A percentile compares a stretch with the other conserved stretches of the same genome.
phyloP scores from a whole-genome alignment of 768 basidiomycete species.

The Kwoniella dendrophila region DNA sequence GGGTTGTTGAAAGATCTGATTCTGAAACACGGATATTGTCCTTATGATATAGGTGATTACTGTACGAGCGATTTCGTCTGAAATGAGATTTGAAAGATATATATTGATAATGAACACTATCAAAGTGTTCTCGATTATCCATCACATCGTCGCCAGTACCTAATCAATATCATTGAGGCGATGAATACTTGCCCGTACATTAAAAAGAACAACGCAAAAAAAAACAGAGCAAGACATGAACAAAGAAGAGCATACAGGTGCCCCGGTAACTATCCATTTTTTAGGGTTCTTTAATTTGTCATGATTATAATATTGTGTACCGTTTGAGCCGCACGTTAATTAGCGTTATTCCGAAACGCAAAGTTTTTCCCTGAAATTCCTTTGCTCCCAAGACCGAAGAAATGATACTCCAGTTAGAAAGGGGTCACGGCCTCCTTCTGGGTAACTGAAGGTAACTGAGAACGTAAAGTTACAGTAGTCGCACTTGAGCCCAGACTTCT shows the following conservation, averaged over 20 bases:
- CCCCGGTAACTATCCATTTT: not conserved
- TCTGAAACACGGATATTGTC: not conserved
- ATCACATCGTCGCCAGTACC: not conserved
- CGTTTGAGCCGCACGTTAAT: not conserved
- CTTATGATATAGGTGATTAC: not conserved
- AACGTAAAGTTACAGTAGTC: too few relatives aligned
- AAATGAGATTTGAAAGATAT: too few relatives aligned
- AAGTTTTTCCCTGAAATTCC: not conserved
- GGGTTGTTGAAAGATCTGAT: not conserved
- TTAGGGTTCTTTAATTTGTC: conserved; percentile 11
- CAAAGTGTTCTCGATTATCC: too few relatives aligned
- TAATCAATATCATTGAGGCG: not conserved
- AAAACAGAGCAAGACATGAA: not conserved
- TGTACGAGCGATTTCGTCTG: too few relatives aligned
- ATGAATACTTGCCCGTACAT: not conserved
- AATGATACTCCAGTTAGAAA: too few relatives aligned
- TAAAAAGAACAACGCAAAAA: not conserved
- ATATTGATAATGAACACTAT: too few relatives aligned
- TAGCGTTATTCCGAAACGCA: conserved; percentile 8
- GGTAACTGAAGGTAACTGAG: too few relatives aligned
- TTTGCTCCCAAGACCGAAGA: too few relatives aligned
- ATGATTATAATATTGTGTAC: too few relatives aligned
- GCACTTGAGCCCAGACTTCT: too few relatives aligned
- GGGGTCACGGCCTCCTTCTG: too few relatives aligned
- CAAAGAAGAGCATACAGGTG: not conserved